Evolutionary conservation across 805 yeast genomes (phyloP), one percentile per base, ranked within the genome.

Genomic region (Saturnispora kantuleensis): DNA sequence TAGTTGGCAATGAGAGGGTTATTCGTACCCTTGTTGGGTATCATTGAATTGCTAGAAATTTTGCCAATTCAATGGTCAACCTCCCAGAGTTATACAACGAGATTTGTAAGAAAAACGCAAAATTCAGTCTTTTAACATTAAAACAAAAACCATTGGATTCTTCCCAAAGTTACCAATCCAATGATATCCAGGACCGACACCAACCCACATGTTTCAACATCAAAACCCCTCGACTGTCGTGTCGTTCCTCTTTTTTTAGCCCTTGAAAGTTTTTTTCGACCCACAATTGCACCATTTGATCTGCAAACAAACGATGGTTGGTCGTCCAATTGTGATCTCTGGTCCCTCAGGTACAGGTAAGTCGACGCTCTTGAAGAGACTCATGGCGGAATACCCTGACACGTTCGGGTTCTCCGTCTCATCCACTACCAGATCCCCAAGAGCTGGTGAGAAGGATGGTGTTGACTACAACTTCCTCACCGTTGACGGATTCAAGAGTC

Each of bases 321-420:
- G 50, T 48, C 85, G 93, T 66, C 97, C 97, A 42, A 81, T 93
- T 52, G 97, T 93, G 51, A 75, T 93, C 50, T 88, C 96, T 35
- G 99, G 98, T 53, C 99, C 99, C 45, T 86, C 96, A 42, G 96
- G 90, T 36, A 74, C 97, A 33, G 99, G 99, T 51, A 93, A 93
- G 66, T 87, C 97, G 53, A 93, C 99, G 10, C 71, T 93, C 45
- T 72, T 93, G 61, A 88, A 93, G 68, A 83, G 81, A 62, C 71
- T 93, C 52, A 84, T 93, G 59, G 88, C 84, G 39, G 97, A 90
- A 63, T 88, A 63, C 65, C 98, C 98, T 49, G 80, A 75, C 54
- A 76, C 71, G 50, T 93, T 93, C 67, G 98, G 97, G 3, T 93
- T 93, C 65, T 85, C 96, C 41, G 86, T 93, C 34, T 88, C 97